phyloP scores from a whole-genome alignment of 371 early-diverging fungal genomes.

The Sporodiniella umbellata region DNA sequence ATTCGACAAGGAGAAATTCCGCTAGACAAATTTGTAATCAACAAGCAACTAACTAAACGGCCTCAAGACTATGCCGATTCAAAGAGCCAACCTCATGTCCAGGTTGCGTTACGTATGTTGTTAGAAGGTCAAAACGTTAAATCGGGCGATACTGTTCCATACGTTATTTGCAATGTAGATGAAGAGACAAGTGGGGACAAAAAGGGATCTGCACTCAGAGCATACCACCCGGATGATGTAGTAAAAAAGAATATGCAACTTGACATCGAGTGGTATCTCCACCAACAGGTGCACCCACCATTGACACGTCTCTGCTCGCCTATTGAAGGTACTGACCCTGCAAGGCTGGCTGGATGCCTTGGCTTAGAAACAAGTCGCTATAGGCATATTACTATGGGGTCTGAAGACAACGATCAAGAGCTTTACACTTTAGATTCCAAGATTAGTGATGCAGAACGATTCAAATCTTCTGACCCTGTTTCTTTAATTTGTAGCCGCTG shows the following conservation, averaged over 20 bases:
- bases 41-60: conserved; percentile 92
- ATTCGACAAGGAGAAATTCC: conserved; percentile 72
- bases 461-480: conserved; percentile 65
- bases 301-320: conserved; percentile 87
- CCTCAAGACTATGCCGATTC: conserved; percentile 92
- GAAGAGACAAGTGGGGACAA: conserved; percentile 34
- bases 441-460: conserved; percentile 82
- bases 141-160: conserved; percentile 95
- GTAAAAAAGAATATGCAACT: conserved; percentile 53
- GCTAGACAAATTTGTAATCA: conserved; percentile 88
- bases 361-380: conserved; percentile 77
- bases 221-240: conserved; percentile 92
- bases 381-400: conserved; percentile 23
- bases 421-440: conserved; percentile 80
- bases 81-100: conserved; percentile 94
- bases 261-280: conserved; percentile 96
- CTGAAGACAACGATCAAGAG: conserved; percentile 49
- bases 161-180: conserved; percentile 85
- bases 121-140: conserved; percentile 67
- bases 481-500: conserved; percentile 68
- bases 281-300: conserved; percentile 96
- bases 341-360: conserved; percentile 81
- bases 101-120: conserved; percentile 90
- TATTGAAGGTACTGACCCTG: conserved; percentile 84
- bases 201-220: conserved; percentile 69